Conservation (phyloP, 257 asterid species). For the Solanum dulcamara region DNA sequence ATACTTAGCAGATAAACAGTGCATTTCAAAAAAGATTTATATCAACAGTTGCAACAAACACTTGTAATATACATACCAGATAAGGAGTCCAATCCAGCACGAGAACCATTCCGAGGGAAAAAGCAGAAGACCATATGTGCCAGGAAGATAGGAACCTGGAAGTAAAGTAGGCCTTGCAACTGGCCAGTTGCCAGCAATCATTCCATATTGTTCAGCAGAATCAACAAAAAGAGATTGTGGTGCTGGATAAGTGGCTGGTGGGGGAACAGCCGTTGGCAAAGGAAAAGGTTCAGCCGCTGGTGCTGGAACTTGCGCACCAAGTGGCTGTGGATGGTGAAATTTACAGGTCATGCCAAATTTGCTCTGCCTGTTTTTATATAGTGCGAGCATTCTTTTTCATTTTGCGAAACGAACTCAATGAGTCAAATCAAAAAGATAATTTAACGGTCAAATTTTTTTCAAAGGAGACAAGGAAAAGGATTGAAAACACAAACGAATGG, state of each 20-base stretch:
- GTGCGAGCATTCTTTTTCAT: constrained; percentile 62
- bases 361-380: constrained; percentile 57
- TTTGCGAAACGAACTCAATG: constrained; percentile 32
- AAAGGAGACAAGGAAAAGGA: not conserved
- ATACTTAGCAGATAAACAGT: not conserved
- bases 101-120: constrained; percentile 19
- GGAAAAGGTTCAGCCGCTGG: constrained; percentile 22
- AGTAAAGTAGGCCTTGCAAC: constrained; percentile 43
- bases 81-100: constrained; percentile 67
- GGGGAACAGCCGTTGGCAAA: constrained; percentile 7
- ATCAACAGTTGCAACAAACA: not conserved
- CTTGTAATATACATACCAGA: constrained; percentile 24
- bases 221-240: constrained; percentile 35
- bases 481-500: not conserved
- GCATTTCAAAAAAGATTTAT: not conserved
- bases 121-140: constrained; percentile 52
- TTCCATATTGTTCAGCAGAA: constrained; percentile 54
- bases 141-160: constrained; percentile 47
- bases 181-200: constrained; percentile 52
- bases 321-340: constrained; percentile 73
- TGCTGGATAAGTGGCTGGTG: constrained; percentile 6
- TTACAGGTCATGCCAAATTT: constrained; percentile 68
- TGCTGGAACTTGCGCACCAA: constrained; percentile 22
- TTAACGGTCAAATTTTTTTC: not conserved
- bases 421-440: constrained; percentile 6